Base-by-base conservation (phyloP, 176 grass and related monocot genomes). In the Carex pumila region DNA sequence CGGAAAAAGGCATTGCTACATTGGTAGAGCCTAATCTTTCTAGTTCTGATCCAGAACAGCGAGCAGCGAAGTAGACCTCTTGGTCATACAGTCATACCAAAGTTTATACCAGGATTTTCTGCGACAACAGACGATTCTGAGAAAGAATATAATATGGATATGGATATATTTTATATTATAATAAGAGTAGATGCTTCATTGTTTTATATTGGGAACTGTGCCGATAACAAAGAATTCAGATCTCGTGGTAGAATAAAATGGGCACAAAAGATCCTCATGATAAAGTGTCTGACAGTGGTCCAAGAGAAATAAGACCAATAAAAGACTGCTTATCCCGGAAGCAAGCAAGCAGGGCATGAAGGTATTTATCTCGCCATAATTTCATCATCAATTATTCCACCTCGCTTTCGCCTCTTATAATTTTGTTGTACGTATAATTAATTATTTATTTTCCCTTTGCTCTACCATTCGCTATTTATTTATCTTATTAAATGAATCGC, bases 301-400 rank as follows among this genome's bases (percentile, higher is more conserved):
- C 41, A 47, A 8, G 43, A 47, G 43, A 9, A 9, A 7, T 7
- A 47, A 47, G 25, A 25, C 25, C 25, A 25, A 25, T 0, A 25
- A 1, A 82, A 25, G 7, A 22, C 59, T 49, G 80, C 60, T 82
- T 66, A 22, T 36, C 50, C 65, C 80, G n/a, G 32, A 82, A 64
- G 59, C 36, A 82, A 82, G 79, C 61, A 82, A 82, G 34, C 34
- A 36, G 4, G 65, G 60, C 80, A 82, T 82, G 61, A 81, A 32
- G 31, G 7, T 65, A 82, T 82, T 65, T 49, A 82, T 65, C n/a
- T 82, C 36, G 36, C 37, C 11, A 21, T 63, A 14, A 82, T 63
- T 45, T 63, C 58, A 43, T 29, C 7, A 52, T 49, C 55, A 82
- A 49, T 62, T 82, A 65, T 82, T 64, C 80, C 80, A 82, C 37